Base-by-base conservation (phyloP, 805 yeast species). In the Blastobotrys robertii region DNA sequence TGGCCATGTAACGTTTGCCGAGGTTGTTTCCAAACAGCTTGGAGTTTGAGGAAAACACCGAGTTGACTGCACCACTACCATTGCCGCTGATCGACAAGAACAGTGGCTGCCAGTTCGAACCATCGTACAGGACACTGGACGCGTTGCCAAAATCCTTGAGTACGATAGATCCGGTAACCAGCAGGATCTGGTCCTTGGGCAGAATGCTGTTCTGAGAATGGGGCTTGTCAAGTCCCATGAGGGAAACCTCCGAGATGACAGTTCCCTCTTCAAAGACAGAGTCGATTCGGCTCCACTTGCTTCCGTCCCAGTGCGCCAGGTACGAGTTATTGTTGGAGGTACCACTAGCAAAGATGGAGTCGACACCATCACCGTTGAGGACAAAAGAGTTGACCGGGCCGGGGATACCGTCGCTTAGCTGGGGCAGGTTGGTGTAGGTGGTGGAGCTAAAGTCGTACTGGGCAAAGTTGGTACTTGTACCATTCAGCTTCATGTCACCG, bases 71-170 rank as follows among this genome's bases (percentile, higher is more conserved):
- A 11, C 43, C 43, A 4, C 46, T 31, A 9, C 50, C 50, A 13
- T 44, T 46, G 5, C 56, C 53, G 2, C 58, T 45, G 4, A 61
- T 56, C 0, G 70, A 59, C 1, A 82, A 62, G 46, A 73, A 72
- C 2, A 76, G 56, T 9, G 95, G 94, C 28, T 63, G 54, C 94
- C 95, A 86, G 6, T 51, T 39, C 0, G 64, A 50, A 1, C 94
- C 87, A 55, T 84, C 77, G 60, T 60, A 84, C 25, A 74, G 61
- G 0, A 88, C 90, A 22, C 77, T 68, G 33, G 78, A 73, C 2
- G 74, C 76, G 19, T 62, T 55, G 0, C 88, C 92, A 53, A 72
- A 77, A 2, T 58, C 58, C 2, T 61, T 50, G 33, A 82, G 54
- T 3, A 61, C 55, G 37, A 84, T 65, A 22, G 57, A 50, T 31